Evolutionary conservation across 1,284 basidiomycete genomes (phyloP), one percentile per base, ranked within the genome.

Genomic region (Trichosporon sp.): DNA sequence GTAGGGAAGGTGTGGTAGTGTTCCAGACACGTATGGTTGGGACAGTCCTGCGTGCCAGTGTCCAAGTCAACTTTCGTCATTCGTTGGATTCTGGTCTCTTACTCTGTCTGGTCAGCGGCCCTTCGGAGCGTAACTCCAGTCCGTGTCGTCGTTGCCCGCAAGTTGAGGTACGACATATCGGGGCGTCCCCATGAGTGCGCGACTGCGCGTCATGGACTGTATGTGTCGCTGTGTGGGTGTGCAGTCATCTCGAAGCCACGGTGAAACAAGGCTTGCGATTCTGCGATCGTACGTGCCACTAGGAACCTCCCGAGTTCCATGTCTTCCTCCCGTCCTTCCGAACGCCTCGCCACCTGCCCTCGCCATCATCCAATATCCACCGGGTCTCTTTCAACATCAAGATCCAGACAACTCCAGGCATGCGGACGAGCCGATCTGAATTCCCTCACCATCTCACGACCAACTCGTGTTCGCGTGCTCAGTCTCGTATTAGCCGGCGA

Each of bases 391-490:
- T 46, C 43, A 46, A 46, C 43, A 14, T 46, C 4, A 19, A 54
- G 51, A 54, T 54, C 51, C 19, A 26, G 51, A 21, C 19, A 54
- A 54, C 16, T 26, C 51, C 19, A 54, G 51, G 51, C 51, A 54
- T 54, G 51, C 51, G 21, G 51, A 54, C 51, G n/a, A 3, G 51
- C 51, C 19, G 51, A 54, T 54, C 51, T 54, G 51, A 26, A 54
- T 2, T 19, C 48, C 19, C 16, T 26, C 16, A 21, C 51, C 51
- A 54, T 7, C 51, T 3, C n/a, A 46, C 51, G 51, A 16, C 51
- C 51, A 54, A 7, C 51, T 3, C 51, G 26, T 19, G 12, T 51
- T 26, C 51, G 19, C 43, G 43, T 46, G 26, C 26, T 21, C 51
- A 26, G 51, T 21, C 21, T 26, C 51, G 26, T 19, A 19, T 21